Base-by-base conservation (phyloP, 2,329 filamentous ascomycete genomes). In the Pyrenochaeta sp. region DNA sequence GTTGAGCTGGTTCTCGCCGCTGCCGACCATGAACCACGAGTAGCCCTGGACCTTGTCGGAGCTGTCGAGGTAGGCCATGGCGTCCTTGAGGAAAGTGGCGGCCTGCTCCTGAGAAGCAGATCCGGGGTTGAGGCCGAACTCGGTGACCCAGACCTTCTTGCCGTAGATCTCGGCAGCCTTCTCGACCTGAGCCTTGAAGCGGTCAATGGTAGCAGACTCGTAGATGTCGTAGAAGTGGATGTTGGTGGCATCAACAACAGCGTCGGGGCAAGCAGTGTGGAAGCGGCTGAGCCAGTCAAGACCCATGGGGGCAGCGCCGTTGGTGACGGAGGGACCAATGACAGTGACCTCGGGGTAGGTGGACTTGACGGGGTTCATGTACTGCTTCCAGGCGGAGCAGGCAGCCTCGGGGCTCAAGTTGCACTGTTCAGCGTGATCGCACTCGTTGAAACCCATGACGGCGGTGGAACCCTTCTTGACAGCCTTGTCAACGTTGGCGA, bases 371-470 rank as follows among this genome's bases (percentile, higher is more conserved):
- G 69, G 69, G 62, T 73, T 66, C 64, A 74, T 68, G 66, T 73
- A 70, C 23, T 55, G 43, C 54, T 61, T 66, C 71, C 71, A 74
- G 27, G 61, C 58, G 18, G 57, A 29, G 56, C 72, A 77, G 42
- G 74, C 75, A 3, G 53, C 64, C 14, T 63, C 61, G 15, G 69
- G 68, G 33, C 56, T 52, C 32, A 78, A 49, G 64, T 75, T 74
- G 60, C 71, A 66, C 61, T 76, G 74, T 2, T 32, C 49, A 5
- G 54, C 40, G 29, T 61, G 63, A 45, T 77, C 75, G 48, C 71
- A 72, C 64, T 77, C 75, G 65, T 77, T 77, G 69, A 76, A 75
- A 52, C 66, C 72, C 66, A 77, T 75, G 62, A 77, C 67, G 32
- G 64, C 64, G 36, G 60, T 70, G 56, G 70, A 61, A 41, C 74